phyloP scores from a whole-genome alignment of 345 rosid species.

The Hibiscus tridactylites region DNA sequence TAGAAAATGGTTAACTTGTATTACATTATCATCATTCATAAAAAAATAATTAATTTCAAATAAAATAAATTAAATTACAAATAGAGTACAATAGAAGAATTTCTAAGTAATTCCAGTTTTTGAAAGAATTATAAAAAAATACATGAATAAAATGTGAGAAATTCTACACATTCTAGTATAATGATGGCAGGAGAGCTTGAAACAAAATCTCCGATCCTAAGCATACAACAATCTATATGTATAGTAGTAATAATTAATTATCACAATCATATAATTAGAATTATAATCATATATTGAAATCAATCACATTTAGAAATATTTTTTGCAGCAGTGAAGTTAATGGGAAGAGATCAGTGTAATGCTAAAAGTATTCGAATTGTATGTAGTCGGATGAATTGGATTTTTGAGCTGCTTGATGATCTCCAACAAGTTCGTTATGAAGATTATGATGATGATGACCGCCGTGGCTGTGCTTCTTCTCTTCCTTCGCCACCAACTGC shows the following conservation, averaged over 20 bases:
- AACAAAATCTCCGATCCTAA: not conserved
- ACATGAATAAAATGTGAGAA: not conserved
- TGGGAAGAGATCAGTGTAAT: not conserved
- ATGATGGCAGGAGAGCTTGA: not conserved
- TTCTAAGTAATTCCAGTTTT: not conserved
- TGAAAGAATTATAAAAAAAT: not conserved
- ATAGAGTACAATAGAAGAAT: too few species aligned
- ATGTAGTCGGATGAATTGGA: conserved; percentile 24
- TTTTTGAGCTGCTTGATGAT: conserved; percentile 2
- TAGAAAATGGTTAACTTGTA: too few species aligned
- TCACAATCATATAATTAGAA: not conserved
- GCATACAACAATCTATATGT: not conserved
- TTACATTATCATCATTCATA: too few species aligned
- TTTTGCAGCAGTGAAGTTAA: not conserved
- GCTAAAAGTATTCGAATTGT: conserved; percentile 60
- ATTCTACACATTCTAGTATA: not conserved
- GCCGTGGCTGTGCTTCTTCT: conserved; percentile 11
- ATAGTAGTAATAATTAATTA: not conserved
- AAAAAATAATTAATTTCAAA: too few species aligned
- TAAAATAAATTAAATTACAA: too few species aligned
- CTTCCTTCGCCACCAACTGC: conserved; percentile 44
- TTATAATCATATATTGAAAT: not conserved
- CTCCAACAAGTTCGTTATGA: conserved; percentile 11
- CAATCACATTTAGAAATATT: not conserved
- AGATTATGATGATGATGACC: conserved; percentile 13